Percentiles rank a stretch among this genome's conserved stretches.
phyloP scores from a whole-genome alignment of 257 asterid genomes.

The Fraxinus quadrangulata region DNA sequence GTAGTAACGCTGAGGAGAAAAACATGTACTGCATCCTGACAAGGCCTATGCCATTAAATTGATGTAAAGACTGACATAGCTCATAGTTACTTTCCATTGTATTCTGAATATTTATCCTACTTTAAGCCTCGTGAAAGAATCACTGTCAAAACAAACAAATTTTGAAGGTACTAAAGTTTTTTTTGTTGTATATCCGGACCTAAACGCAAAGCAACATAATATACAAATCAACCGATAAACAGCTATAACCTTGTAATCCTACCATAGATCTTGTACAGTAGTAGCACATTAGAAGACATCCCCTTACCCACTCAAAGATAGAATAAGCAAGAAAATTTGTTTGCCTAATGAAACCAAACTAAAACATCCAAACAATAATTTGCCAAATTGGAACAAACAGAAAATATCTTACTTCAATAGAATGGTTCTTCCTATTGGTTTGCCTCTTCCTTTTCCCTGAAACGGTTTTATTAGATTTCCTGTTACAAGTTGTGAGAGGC shows the following conservation, averaged over 20 bases:
- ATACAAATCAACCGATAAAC: background rate
- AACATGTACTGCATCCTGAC: background rate
- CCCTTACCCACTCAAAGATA: background rate
- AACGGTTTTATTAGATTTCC: constrained; percentile 30
- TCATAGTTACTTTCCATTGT: background rate
- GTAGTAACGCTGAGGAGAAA: background rate
- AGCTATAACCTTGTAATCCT: constrained; percentile 2
- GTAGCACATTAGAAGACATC: background rate
- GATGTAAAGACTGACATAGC: background rate
- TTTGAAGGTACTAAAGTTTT: background rate
- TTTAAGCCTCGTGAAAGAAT: background rate
- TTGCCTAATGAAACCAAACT: background rate
- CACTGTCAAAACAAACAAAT: background rate
- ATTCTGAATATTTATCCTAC: background rate
- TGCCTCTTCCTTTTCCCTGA: constrained; percentile 40
- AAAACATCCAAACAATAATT: background rate
- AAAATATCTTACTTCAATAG: constrained; percentile 49
- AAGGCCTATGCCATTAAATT: background rate
- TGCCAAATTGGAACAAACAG: background rate
- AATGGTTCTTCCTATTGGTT: constrained; percentile 28
- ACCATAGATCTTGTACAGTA: background rate
- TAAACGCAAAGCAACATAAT: background rate
- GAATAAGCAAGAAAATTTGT: constrained; percentile 10
- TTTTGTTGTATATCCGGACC: background rate
- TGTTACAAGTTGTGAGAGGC: constrained; percentile 23